Evolutionary conservation across 139 green algal genomes (phyloP), one percentile per base, ranked within the genome.

Genomic region (Tetraselmis chui): DNA sequence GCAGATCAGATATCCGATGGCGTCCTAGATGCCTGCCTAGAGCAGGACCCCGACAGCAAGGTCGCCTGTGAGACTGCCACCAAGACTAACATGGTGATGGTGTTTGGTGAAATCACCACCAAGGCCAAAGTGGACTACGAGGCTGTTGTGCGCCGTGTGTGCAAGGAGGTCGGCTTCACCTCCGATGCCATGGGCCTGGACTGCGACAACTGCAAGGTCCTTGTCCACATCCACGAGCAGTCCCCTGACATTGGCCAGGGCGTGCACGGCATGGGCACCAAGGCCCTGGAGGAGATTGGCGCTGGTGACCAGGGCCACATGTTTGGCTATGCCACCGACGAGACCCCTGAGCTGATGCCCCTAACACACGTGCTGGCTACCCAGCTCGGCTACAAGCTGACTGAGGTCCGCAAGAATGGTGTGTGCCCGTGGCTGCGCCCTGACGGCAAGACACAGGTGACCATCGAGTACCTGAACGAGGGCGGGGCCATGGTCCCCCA

Each of bases 81-180:
- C 79, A 99, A 99, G 95, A 99, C 97, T 27, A 92, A 93, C 89
- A 99, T 99, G 96, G 96, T 99, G 86, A 99, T 99, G 97, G 93
- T 99, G 24, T 99, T 99, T 83, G 97, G 97, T 79, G 97, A 99
- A 91, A 99, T 99, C 91, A 99, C 97, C 79, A 99, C 96, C 84
- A 96, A 94, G 84, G 97, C 97, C 80, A 98, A 99, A 91, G 95
- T 98, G 27, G 96, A 99, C 91, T 99, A 99, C 87, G 97, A 99
- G 92, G 92, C 93, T 28, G 88, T 98, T 28, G 91, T 94, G 28
- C 90, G 92, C 79, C 81, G 87, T 29, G 89, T 87, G 1, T 95
- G 92, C 87, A 80, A 83, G 30, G 93, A 97, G 31, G 97, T 99
- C 81, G 97, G 97, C 30, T 99, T 99, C 90, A 97, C 84, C 76